These are phyloP conservation scores for Globisporangium perplexum DNA, from an alignment of 352 stramenopile species.

Conservation along the genomic window DNA sequence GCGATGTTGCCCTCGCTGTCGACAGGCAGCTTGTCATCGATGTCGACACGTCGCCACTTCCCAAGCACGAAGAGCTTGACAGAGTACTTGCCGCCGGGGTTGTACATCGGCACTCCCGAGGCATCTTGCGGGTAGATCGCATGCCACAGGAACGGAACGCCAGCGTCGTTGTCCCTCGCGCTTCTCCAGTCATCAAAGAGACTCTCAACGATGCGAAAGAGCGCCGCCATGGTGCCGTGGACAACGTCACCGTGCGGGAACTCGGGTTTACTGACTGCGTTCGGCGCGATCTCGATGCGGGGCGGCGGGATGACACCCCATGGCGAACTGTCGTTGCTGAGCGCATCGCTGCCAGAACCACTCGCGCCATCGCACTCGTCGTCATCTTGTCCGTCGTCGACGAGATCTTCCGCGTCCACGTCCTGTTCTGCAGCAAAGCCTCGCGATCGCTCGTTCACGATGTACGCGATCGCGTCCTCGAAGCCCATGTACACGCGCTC, in stretches of 20 bases:
- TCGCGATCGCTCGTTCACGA: conserved; percentile 61
- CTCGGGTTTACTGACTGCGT: conserved; percentile 49
- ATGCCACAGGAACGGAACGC: conserved; percentile 53
- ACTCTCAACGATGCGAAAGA: conserved; percentile 61
- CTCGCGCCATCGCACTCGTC: conserved; percentile 20
- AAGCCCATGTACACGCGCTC: conserved; percentile 63
- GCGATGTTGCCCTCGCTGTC: conserved; percentile 40
- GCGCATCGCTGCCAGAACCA: conserved; percentile 3
- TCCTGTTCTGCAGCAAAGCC: conserved; percentile 46
- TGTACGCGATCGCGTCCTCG: conserved; percentile 66
- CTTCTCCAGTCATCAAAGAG: conserved; percentile 23
- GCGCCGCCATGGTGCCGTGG: conserved; percentile 57
- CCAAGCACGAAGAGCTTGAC: conserved; percentile 68
- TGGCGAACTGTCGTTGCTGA: conserved; percentile 34
- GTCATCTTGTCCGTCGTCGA: conserved; percentile 69
- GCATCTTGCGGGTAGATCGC: conserved; percentile 69
- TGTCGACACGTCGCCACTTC: conserved; percentile 62
- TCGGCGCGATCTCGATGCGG: conserved; percentile 49
- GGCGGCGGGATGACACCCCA: conserved; percentile 46
- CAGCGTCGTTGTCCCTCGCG: neutral
- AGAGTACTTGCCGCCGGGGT: conserved; percentile 66
- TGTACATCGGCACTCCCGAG: conserved; percentile 42
- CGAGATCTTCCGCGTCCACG: conserved; percentile 54
- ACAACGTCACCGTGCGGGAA: conserved; percentile 60
- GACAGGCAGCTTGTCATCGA: conserved; percentile 68